A percentile compares a stretch with the other conserved stretches of the same genome.
Conservation (phyloP, 2,329 filamentous ascomycete genomes). For the Penicillium griseofulvum region DNA sequence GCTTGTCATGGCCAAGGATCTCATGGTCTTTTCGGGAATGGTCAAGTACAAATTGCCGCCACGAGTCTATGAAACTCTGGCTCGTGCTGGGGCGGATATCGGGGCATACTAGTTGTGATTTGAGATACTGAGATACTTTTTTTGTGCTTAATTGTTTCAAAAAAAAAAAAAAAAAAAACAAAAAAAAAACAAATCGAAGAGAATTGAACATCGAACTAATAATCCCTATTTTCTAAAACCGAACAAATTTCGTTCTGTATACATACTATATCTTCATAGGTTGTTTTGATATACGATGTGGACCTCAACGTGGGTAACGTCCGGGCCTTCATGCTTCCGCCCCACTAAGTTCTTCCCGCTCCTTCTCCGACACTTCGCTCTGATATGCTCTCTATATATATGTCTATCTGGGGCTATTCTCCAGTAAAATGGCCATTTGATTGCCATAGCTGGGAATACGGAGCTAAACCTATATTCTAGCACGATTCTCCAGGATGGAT, state of each 20-base stretch:
- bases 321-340: not conserved
- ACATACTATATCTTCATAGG: not conserved
- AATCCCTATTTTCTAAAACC: not conserved
- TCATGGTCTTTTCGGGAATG: slow-evolving; percentile 92
- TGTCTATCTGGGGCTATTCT: not conserved
- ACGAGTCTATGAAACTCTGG: slow-evolving; percentile 82
- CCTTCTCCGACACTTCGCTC: not conserved
- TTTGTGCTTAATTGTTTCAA: not conserved
- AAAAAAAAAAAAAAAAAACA: not conserved
- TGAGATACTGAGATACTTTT: not conserved
- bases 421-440: not conserved
- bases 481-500: slow-evolving; percentile 28
- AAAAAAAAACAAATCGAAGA: not conserved
- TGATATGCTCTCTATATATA: not conserved
- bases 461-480: slow-evolving; percentile 1
- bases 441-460: slow-evolving; percentile 1
- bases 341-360: not conserved
- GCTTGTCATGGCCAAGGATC: slow-evolving; percentile 77
- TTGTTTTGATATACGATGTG: not conserved
- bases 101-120: slow-evolving; percentile 37
- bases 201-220: not conserved
- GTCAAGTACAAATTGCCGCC: slow-evolving; percentile 87
- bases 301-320: not conserved
- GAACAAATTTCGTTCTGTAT: not conserved
- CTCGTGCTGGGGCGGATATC: slow-evolving; percentile 71